phyloP scores from a whole-genome alignment of 768 basidiomycete genomes.

The Podaxis sp. region DNA sequence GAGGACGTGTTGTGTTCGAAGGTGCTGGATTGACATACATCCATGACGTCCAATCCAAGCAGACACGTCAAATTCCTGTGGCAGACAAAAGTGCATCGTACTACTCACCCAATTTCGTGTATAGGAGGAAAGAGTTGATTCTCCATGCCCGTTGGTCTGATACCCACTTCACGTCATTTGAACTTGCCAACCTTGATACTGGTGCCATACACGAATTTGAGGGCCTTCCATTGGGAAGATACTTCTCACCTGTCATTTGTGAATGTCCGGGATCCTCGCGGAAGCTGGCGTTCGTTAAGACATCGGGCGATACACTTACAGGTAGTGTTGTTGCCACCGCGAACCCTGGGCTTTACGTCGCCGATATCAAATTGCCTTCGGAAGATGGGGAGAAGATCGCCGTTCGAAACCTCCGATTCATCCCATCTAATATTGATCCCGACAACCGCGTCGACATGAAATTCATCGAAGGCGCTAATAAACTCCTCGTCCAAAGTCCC shows the following conservation, averaged over 20 bases:
- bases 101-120: conserved; percentile 69
- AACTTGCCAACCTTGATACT: conserved; percentile 53
- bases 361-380: conserved; percentile 51
- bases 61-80: conserved; percentile 43
- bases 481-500: conserved; percentile 61
- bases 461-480: conserved; percentile 52
- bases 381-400: conserved; percentile 26
- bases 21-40: conserved; percentile 62
- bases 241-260: conserved; percentile 58
- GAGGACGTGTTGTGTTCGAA: conserved; percentile 57
- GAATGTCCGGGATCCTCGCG: conserved; percentile 39
- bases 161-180: conserved; percentile 57
- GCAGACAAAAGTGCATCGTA: conserved; percentile 48
- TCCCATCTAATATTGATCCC: conserved; percentile 49
- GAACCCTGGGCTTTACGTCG: conserved; percentile 61
- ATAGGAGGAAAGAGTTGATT: conserved; percentile 44
- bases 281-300: conserved; percentile 63
- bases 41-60: conserved; percentile 36
- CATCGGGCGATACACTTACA: conserved; percentile 54
- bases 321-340: conserved; percentile 68
- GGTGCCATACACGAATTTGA: conserved; percentile 45
- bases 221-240: conserved; percentile 64
- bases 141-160: conserved; percentile 73
- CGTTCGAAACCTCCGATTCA: conserved; percentile 46
- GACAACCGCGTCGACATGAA: conserved; percentile 46